phyloP scores from a whole-genome alignment of 495 filamentous ascomycete species.

The Penicillium salamii region DNA sequence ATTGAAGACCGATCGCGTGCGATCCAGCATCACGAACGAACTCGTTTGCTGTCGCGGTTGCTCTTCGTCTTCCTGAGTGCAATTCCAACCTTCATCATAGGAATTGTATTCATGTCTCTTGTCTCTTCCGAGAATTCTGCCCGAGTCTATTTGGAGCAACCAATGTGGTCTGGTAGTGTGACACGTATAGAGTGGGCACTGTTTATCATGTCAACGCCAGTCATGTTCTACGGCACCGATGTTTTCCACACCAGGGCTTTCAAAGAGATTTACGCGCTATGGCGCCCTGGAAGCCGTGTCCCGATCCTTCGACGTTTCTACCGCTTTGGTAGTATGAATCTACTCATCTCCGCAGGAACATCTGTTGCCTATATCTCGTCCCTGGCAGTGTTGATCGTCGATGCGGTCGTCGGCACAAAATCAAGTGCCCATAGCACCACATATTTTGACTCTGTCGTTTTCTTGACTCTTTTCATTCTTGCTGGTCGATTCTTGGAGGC shows the following conservation, averaged over 20 bases:
- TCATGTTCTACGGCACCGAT: constrained; percentile 87
- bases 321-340: constrained; percentile 95
- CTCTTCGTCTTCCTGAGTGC: constrained; percentile 68
- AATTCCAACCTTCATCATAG: constrained; percentile 86
- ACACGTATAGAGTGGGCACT: constrained; percentile 78
- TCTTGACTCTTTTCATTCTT: constrained; percentile 88
- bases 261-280: constrained; percentile 76
- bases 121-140: constrained; percentile 55
- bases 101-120: constrained; percentile 87
- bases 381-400: constrained; percentile 71
- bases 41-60: constrained; percentile 60
- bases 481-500: constrained; percentile 79
- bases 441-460: constrained; percentile 95
- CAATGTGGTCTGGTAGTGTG: constrained; percentile 69
- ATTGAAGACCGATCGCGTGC: constrained; percentile 79
- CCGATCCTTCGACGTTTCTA: constrained; percentile 78
- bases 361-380: constrained; percentile 86
- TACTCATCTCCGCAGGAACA: constrained; percentile 86
- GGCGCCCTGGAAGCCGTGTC: constrained; percentile 74
- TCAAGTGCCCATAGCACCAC: constrained; percentile 52
- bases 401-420: constrained; percentile 46
- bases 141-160: constrained; percentile 63
- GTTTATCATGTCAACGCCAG: constrained; percentile 81
- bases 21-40: constrained; percentile 64
- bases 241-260: constrained; percentile 77